A percentile compares a stretch with the other conserved stretches of the same genome.
Conservation (phyloP, 345 rosid genomes). For the Eutrema yunnanense region DNA sequence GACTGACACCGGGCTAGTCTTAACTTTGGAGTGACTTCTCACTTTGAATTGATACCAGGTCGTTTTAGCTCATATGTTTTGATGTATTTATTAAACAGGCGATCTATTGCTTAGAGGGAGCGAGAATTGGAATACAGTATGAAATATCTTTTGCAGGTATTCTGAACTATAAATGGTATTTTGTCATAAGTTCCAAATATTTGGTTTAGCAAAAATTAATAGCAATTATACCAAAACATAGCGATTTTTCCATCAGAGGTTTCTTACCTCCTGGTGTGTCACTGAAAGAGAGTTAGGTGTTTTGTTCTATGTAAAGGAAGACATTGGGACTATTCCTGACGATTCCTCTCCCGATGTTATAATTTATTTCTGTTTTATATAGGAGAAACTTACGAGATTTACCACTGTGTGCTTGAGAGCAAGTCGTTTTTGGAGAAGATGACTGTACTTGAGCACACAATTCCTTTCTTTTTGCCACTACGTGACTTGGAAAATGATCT, state of each 20-base stretch:
- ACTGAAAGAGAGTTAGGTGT: not conserved
- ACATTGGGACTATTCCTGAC: not conserved
- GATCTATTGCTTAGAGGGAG: constrained; percentile 81
- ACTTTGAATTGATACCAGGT: not conserved
- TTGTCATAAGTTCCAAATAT: not conserved
- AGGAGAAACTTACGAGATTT: constrained; percentile 86
- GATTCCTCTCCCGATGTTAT: not conserved
- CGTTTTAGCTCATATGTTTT: constrained; percentile 1
- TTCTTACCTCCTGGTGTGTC: constrained; percentile 7
- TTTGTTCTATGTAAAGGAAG: not conserved
- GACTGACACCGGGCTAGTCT: not conserved
- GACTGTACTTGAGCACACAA: constrained; percentile 87
- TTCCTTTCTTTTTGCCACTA: constrained; percentile 90
- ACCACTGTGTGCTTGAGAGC: constrained; percentile 89
- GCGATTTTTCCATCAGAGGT: not conserved
- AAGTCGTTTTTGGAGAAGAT: constrained; percentile 93
- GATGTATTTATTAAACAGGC: constrained; percentile 42
- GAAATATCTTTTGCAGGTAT: constrained; percentile 94
- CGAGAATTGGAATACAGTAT: constrained; percentile 87
- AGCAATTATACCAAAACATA: not conserved
- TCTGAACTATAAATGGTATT: not conserved
- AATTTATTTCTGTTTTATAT: not conserved
- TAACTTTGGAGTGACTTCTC: not conserved
- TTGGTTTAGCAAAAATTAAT: not conserved
- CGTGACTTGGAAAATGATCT: constrained; percentile 88